Percentiles rank a stretch among this genome's conserved stretches.
phyloP scores from a whole-genome alignment of 208 protist species.

The Crithidia sp. region DNA sequence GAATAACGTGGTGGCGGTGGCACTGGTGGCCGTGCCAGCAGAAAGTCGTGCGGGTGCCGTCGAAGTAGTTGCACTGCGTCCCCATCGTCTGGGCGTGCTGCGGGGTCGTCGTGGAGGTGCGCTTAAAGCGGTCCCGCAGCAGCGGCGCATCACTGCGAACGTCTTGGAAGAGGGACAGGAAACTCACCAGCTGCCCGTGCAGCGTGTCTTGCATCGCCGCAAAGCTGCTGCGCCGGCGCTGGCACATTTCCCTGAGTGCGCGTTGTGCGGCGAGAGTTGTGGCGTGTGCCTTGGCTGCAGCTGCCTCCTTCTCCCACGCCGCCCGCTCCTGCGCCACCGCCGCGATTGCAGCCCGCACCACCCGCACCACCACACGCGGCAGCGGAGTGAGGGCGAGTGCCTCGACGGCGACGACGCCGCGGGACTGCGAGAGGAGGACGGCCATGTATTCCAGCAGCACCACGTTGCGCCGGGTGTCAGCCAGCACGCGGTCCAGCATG shows the following conservation, averaged over 20 bases:
- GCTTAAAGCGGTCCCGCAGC: constrained; percentile 14
- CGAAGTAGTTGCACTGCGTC: constrained; percentile 43
- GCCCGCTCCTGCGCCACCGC: constrained; percentile 20
- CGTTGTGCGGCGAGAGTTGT: not conserved
- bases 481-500: constrained; percentile 58
- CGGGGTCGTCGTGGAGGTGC: constrained; percentile 11
- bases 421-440: constrained; percentile 66
- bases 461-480: constrained; percentile 41
- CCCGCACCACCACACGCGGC: constrained; percentile 30
- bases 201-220: constrained; percentile 23
- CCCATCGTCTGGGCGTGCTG: constrained; percentile 21
- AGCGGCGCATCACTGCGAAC: constrained; percentile 26
- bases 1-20: constrained; percentile 31
- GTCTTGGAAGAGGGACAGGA: constrained; percentile 32
- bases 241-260: constrained; percentile 8
- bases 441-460: constrained; percentile 71
- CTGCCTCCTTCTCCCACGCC: constrained; percentile 18
- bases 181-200: constrained; percentile 36
- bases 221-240: constrained; percentile 24
- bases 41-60: constrained; percentile 35
- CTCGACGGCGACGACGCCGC: constrained; percentile 33
- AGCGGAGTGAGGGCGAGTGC: constrained; percentile 43
- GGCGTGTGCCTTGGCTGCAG: not conserved
- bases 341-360: constrained; percentile 24
- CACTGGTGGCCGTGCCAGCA: constrained; percentile 57